phyloP scores from a whole-genome alignment of 495 filamentous ascomycete species.

The Extremus antarcticus region DNA sequence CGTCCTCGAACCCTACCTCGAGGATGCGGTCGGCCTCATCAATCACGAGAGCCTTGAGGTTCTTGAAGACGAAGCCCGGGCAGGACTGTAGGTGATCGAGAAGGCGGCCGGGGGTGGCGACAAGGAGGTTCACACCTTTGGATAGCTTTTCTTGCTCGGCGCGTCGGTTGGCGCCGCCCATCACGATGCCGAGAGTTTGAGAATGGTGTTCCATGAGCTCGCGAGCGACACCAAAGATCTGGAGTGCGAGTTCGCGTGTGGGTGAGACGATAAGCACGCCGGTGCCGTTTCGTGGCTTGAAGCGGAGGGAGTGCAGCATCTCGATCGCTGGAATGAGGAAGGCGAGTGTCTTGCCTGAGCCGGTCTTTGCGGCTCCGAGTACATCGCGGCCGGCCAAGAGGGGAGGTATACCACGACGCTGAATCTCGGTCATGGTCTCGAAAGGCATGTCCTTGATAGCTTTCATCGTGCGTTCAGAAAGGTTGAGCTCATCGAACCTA shows the following conservation, averaged over 20 bases:
- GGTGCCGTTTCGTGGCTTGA: conserved; percentile 75
- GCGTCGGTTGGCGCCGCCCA: conserved; percentile 84
- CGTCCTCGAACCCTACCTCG: conserved; percentile 96
- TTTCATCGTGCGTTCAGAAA: conserved; percentile 77
- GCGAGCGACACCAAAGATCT: conserved; percentile 91
- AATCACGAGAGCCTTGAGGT: conserved; percentile 76
- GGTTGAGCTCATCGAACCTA: conserved; percentile 69
- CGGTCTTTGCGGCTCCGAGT: conserved; percentile 92
- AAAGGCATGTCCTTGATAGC: conserved; percentile 81
- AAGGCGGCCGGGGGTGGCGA: conserved; percentile 85
- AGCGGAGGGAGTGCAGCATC: conserved; percentile 81
- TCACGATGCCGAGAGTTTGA: conserved; percentile 91
- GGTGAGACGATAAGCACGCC: conserved; percentile 81
- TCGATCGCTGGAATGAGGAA: conserved; percentile 93
- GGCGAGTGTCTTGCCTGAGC: conserved; percentile 87
- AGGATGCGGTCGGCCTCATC: conserved; percentile 91
- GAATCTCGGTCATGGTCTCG: conserved; percentile 92
- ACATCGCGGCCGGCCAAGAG: conserved; percentile 85
- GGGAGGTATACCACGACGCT: conserved; percentile 76
- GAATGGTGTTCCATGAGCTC: conserved; percentile 81
- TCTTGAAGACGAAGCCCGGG: conserved; percentile 84
- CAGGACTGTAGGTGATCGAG: conserved; percentile 95
- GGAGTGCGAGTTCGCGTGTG: conserved; percentile 81
- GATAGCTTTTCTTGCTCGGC: conserved; percentile 88
- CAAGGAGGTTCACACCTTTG: conserved; percentile 88